A percentile compares a stretch with the other conserved stretches of the same genome.
phyloP scores from a whole-genome alignment of 2,329 filamentous ascomycete genomes.

The Ambrosiella cleistominuta region DNA sequence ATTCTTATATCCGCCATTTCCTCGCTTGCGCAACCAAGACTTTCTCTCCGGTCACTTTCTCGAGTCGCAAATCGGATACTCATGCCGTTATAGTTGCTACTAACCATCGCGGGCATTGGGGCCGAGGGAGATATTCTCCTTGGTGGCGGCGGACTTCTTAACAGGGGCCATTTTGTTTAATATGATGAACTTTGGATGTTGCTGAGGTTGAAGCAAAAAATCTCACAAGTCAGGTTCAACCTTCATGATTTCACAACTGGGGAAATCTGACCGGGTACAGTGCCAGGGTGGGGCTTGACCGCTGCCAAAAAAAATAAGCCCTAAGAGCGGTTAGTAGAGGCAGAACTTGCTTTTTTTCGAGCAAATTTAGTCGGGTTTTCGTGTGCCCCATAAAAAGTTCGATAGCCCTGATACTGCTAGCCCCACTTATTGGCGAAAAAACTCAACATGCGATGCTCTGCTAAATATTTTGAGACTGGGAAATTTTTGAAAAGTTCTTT shows the following conservation, averaged over 20 bases:
- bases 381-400: constrained; percentile 9
- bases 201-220: constrained; percentile 12
- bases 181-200: constrained; percentile 14
- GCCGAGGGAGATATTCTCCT: constrained; percentile 98
- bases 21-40: background rate
- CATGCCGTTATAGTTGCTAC: constrained; percentile 18
- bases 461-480: background rate
- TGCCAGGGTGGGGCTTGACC: constrained; percentile 6
- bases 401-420: constrained; percentile 9
- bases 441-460: background rate
- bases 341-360: constrained; percentile 18
- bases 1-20: background rate
- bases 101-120: constrained; percentile 90
- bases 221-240: constrained; percentile 7
- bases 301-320: constrained; percentile 6
- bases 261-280: constrained; percentile 6
- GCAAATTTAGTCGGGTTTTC: background rate
- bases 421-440: constrained; percentile 7
- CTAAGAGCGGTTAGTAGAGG: constrained; percentile 22
- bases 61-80: background rate
- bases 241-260: constrained; percentile 5
- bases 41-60: background rate
- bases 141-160: constrained; percentile 64
- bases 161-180: constrained; percentile 74
- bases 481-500: constrained; percentile 2